A percentile compares a stretch with the other conserved stretches of the same genome.
Evolutionary conservation across 1,139 yeast species (phyloP).

Genomic region (Yamadazyma triangularis): DNA sequence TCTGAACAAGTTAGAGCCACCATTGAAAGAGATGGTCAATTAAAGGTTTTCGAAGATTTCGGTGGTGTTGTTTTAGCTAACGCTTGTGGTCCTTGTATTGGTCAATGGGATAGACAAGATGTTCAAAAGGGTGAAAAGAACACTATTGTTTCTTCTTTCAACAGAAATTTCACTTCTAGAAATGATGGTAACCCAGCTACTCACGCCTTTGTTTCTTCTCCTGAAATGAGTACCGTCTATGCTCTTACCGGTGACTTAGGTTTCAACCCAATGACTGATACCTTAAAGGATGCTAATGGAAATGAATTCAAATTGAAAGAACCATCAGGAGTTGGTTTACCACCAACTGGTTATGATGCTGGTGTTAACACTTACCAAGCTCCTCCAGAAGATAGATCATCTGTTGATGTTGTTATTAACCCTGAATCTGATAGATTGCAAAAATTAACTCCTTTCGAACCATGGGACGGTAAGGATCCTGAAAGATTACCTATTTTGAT

Average conservation of each 20-base stretch:
- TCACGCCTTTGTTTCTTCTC: slow-evolving; percentile 97
- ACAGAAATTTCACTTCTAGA: slow-evolving; percentile 99
- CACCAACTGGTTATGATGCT: slow-evolving; percentile 85
- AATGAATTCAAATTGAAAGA: slow-evolving; percentile 90
- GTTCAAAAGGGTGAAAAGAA: slow-evolving; percentile 96
- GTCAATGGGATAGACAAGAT: slow-evolving; percentile 99
- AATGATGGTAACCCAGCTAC: slow-evolving; percentile 99
- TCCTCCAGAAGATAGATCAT: slow-evolving; percentile 84
- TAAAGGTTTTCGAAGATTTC: slow-evolving; percentile 81
- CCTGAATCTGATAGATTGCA: slow-evolving; percentile 72
- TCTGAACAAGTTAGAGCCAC: slow-evolving; percentile 99
- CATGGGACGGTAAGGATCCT: slow-evolving; percentile 97
- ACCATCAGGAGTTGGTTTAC: slow-evolving; percentile 93
- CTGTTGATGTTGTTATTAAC: slow-evolving; percentile 69
- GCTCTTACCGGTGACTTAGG: slow-evolving; percentile 97
- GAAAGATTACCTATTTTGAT: slow-evolving; percentile 85
- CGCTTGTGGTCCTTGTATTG: slow-evolving; percentile 99
- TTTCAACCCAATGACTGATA: slow-evolving; percentile 96
- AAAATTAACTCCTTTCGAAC: slow-evolving; percentile 46
- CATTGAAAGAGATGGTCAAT: slow-evolving; percentile 94
- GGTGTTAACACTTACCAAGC: slow-evolving; percentile 98
- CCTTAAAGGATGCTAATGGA: slow-evolving; percentile 90
- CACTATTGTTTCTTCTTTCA: slow-evolving; percentile 97
- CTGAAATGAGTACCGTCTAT: slow-evolving; percentile 94
- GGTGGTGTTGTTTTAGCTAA: slow-evolving; percentile 97